Evolutionary conservation across 1,139 yeast genomes (phyloP).

Genomic region (Yamadazyma songkhlaensis): DNA sequence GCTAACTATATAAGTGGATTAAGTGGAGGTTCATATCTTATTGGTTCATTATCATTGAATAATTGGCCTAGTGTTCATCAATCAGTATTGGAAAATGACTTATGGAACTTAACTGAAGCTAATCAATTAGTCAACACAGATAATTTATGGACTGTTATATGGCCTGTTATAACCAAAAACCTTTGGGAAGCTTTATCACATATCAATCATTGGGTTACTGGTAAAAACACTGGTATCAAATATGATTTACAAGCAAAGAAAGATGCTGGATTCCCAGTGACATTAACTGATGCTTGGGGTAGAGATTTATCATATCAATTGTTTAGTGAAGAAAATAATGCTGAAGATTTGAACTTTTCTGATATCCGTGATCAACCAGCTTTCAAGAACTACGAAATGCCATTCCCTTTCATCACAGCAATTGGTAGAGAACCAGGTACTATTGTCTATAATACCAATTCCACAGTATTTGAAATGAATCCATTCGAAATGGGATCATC

Average conservation of each 20-base stretch:
- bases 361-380: slow-evolving; percentile 26
- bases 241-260: slow-evolving; percentile 27
- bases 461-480: slow-evolving; percentile 40
- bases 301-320: slow-evolving; percentile 40
- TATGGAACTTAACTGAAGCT: slow-evolving; percentile 36
- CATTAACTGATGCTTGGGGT: slow-evolving; percentile 38
- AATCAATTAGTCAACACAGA: slow-evolving; percentile 28
- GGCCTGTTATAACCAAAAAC: slow-evolving; percentile 22
- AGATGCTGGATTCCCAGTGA: slow-evolving; percentile 30
- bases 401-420: slow-evolving; percentile 37
- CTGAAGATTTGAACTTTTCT: slow-evolving; percentile 29
- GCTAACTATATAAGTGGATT: slow-evolving; percentile 37
- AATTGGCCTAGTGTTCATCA: slow-evolving; percentile 34
- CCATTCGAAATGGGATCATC: slow-evolving; percentile 46
- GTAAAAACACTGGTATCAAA: slow-evolving; percentile 22
- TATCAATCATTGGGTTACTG: slow-evolving; percentile 27
- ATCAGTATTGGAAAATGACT: slow-evolving; percentile 28
- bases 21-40: slow-evolving; percentile 40
- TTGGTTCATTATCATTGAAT: slow-evolving; percentile 34
- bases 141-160: slow-evolving; percentile 19
- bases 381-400: slow-evolving; percentile 36
- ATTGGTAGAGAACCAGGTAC: slow-evolving; percentile 38
- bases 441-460: slow-evolving; percentile 27
- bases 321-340: slow-evolving; percentile 25
- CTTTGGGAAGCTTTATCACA: slow-evolving; percentile 26